These are phyloP conservation scores for Cutaneotrichosporon curvatum DNA, from an alignment of 1,284 basidiomycete species.

Conservation along the genomic window DNA sequence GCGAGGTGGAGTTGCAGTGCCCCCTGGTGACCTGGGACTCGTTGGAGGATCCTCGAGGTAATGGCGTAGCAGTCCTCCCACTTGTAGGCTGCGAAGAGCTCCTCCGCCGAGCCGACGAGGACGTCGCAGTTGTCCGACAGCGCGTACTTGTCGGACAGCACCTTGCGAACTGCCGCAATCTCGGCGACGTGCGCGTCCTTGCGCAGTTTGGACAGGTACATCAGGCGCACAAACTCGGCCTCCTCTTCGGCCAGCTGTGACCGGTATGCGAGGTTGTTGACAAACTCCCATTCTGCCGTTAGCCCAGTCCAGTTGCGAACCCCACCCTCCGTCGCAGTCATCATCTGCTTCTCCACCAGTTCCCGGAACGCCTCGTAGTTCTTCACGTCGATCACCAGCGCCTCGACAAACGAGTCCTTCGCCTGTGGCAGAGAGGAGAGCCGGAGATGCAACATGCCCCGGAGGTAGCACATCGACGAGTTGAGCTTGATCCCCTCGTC, in stretches of 20 bases:
- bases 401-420: constrained; percentile 90
- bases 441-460: constrained; percentile 89
- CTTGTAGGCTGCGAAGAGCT: constrained; percentile 75
- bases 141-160: constrained; percentile 68
- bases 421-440: constrained; percentile 82
- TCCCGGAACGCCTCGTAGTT: constrained; percentile 95
- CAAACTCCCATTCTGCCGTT: constrained; percentile 83
- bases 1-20: constrained; percentile 90
- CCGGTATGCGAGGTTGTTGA: constrained; percentile 72
- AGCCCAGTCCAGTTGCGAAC: not conserved
- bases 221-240: constrained; percentile 77
- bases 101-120: constrained; percentile 83
- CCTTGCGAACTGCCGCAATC: constrained; percentile 65
- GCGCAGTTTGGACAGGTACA: constrained; percentile 83
- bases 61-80: constrained; percentile 91
- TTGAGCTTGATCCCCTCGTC: constrained; percentile 77
- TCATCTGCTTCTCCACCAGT: constrained; percentile 85
- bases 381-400: constrained; percentile 87
- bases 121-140: constrained; percentile 87
- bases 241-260: constrained; percentile 73
- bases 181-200: constrained; percentile 81
- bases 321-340: constrained; percentile 80
- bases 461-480: constrained; percentile 88
- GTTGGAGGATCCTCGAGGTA: constrained; percentile 75
- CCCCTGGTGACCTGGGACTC: constrained; percentile 71